phyloP scores from a whole-genome alignment of 2,329 filamentous ascomycete genomes.

The Colletotrichum incanum region DNA sequence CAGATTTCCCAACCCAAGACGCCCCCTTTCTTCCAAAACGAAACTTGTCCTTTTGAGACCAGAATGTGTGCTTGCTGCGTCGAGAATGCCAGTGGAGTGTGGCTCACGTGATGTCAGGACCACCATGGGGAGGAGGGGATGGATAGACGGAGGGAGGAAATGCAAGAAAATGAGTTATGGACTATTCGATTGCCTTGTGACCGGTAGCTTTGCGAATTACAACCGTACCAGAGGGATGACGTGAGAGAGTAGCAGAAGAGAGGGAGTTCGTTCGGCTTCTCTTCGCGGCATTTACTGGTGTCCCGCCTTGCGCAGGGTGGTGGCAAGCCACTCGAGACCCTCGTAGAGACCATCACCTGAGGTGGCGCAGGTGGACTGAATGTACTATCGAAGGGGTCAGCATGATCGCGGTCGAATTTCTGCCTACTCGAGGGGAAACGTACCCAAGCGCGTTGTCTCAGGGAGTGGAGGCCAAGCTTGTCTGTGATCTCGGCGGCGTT shows the following conservation, averaged over 20 bases:
- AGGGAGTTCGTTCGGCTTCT: conserved; percentile 50
- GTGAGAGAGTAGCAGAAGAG: conserved; percentile 57
- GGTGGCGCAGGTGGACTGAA: conserved; percentile 99
- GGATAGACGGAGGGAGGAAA: conserved; percentile 44
- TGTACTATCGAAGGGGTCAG: conserved; percentile 77
- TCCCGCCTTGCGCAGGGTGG: conserved; percentile 83
- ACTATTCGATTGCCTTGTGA: conserved; percentile 71
- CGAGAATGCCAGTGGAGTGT: conserved; percentile 41
- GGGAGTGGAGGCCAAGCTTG: conserved; percentile 98
- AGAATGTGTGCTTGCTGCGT: conserved; percentile 44
- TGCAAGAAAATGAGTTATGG: conserved; percentile 57
- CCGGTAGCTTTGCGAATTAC: conserved; percentile 71
- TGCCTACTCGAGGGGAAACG: conserved; percentile 56
- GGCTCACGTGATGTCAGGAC: conserved; percentile 45
- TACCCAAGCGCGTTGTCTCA: conserved; percentile 99
- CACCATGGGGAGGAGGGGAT: conserved; percentile 39
- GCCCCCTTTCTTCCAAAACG: conserved; percentile 52
- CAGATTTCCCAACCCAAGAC: conserved; percentile 52
- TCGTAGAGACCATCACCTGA: conserved; percentile 99
- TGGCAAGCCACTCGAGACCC: conserved; percentile 94
- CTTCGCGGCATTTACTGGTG: conserved; percentile 68
- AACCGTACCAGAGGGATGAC: conserved; percentile 68
- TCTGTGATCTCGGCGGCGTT: conserved; percentile 99
- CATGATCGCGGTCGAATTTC: conserved; percentile 20
- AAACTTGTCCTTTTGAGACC: conserved; percentile 50